Conservation (phyloP, 177 flowering plant genomes). For the Tripterygium wilfordii region DNA sequence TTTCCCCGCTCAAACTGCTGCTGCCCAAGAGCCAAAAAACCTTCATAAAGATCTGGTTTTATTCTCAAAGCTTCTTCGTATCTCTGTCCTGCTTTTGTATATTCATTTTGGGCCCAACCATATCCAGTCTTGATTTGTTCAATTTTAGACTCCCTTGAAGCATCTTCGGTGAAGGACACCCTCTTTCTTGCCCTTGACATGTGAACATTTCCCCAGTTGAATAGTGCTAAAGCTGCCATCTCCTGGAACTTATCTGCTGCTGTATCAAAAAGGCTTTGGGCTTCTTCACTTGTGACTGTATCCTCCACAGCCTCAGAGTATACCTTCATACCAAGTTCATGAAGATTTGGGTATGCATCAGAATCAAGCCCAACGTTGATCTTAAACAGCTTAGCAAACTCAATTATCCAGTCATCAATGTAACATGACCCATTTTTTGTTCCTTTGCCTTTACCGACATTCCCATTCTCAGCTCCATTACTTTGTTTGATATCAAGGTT, state of each 20-base stretch:
- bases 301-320: constrained; percentile 94
- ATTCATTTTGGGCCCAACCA: constrained; percentile 66
- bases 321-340: constrained; percentile 71
- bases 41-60: constrained; percentile 80
- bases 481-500: constrained; percentile 9
- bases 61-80: constrained; percentile 64
- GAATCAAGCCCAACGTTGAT: constrained; percentile 72
- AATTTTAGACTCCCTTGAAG: constrained; percentile 38
- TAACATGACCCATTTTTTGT: constrained; percentile 21
- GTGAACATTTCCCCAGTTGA: constrained; percentile 93
- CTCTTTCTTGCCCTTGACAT: constrained; percentile 80
- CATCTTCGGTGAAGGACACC: constrained; percentile 39
- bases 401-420: constrained; percentile 76
- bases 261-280: constrained; percentile 56
- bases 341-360: constrained; percentile 66
- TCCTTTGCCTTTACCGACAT: constrained; percentile 10
- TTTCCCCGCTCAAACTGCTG: constrained; percentile 86
- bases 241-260: constrained; percentile 85
- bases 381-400: constrained; percentile 80
- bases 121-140: constrained; percentile 39
- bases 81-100: constrained; percentile 48
- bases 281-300: constrained; percentile 73
- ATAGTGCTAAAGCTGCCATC: constrained; percentile 88
- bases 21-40: constrained; percentile 62
- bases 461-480: constrained; percentile 28